Evolutionary conservation across 176 grass and related monocot species (phyloP).

Genomic region (Lolium multiflorum): DNA sequence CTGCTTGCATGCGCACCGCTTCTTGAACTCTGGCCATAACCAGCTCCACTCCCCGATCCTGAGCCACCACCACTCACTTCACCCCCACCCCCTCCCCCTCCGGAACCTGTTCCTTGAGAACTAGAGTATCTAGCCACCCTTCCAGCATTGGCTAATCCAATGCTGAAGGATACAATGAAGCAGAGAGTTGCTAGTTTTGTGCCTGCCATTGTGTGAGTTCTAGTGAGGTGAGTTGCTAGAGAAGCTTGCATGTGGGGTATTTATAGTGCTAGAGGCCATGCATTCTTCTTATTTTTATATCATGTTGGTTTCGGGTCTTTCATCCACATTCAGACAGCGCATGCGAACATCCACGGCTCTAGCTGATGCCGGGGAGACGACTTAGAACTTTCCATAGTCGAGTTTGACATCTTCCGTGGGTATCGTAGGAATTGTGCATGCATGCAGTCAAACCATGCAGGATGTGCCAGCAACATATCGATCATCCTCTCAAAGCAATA

Average conservation of each 20-base stretch:
- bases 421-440: background rate
- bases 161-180: conserved; percentile 18
- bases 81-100: background rate
- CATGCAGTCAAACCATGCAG: background rate
- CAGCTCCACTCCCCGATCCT: background rate
- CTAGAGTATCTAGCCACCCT: conserved; percentile 2
- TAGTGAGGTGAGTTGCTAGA: background rate
- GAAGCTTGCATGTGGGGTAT: background rate
- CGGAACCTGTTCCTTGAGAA: background rate
- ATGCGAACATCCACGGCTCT: background rate
- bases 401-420: background rate
- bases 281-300: background rate
- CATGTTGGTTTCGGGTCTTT: background rate
- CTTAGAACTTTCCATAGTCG: background rate
- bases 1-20: background rate
- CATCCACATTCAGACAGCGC: no score
- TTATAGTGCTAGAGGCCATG: background rate
- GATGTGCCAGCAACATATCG: background rate
- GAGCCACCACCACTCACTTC: conserved; percentile 24
- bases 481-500: background rate
- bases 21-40: background rate
- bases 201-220: conserved; percentile 22
- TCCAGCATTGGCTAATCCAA: conserved; percentile 20
- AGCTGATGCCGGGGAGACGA: background rate
- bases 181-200: background rate